Base-by-base conservation (phyloP, 768 basidiomycete species). In the Phaeolepiota aurea region DNA sequence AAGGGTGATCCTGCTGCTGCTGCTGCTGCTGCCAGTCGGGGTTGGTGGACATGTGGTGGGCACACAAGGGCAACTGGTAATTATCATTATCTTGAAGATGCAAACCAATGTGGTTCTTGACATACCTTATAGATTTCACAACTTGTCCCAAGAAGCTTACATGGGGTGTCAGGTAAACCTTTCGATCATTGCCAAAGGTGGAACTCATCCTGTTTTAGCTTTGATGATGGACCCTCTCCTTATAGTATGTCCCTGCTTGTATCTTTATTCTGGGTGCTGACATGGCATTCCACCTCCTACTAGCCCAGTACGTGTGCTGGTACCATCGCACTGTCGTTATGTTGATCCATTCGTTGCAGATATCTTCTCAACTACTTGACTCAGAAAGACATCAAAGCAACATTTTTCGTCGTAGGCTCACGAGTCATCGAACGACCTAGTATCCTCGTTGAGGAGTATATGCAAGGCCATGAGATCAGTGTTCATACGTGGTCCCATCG, bases 31-130 rank as follows among this genome's bases (percentile, higher is more conserved):
- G 62, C 72, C n/a, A 58, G 57, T 33, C 76, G 76, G 48, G 88
- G 88, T 32, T 92, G 89, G 89, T 92, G 89, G 89, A 87, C 90
- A 20, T 92, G 89, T 51, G 85, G 87, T 52, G 82, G 82, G 7
- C 69, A 67, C 49, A 79, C 79, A 11, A 69, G 82, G 5, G 42
- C 48, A 34, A 71, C 68, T n/a, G 76, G 68, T 69, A 45, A 28
- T 41, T 30, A 5, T 31, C 20, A 3, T 20, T 33, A 14, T 14
- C 28, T 31, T 9, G 9, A 31, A 9, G 28, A 9, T n/a, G n/a
- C n/a, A n/a, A n/a, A n/a, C 39, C 32, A 21, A 19, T n/a, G n/a
- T n/a, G n/a, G 5, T 23, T 20, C 13, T 11, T 7, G 11, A n/a
- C n/a, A 11, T 28, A 35, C 11, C 47, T 45, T 32, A 7, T 40